A percentile compares a stretch with the other conserved stretches of the same genome.
Conservation (phyloP, 148 eudicot genomes). For the Cornus suecica region DNA sequence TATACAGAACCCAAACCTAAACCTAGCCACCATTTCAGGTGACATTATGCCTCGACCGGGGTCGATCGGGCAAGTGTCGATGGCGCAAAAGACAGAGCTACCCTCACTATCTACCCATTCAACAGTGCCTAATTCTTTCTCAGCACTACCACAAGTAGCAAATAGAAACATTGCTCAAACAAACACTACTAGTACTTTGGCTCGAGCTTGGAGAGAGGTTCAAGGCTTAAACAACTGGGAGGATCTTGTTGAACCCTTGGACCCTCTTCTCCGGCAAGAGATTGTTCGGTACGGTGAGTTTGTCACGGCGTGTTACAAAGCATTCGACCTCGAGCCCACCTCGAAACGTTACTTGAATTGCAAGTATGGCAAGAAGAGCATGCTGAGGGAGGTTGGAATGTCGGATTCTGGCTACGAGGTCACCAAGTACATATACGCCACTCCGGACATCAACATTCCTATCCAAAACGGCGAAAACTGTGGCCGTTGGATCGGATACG, state of each 20-base stretch:
- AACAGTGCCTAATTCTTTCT: background rate
- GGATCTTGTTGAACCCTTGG: constrained; percentile 28
- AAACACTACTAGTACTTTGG: background rate
- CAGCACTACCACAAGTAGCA: background rate
- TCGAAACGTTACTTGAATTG: constrained; percentile 33
- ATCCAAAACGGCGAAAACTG: constrained; percentile 15
- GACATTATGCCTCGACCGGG: background rate
- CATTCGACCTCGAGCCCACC: constrained; percentile 33
- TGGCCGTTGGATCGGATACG: constrained; percentile 39
- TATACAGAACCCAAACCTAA: constrained; percentile 10
- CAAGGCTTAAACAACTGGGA: constrained; percentile 40
- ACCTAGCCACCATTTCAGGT: constrained; percentile 5
- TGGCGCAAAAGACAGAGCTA: constrained; percentile 3
- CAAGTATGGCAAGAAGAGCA: constrained; percentile 29
- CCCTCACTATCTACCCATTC: background rate
- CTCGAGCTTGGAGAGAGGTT: constrained; percentile 30
- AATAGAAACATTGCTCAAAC: background rate
- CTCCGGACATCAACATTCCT: constrained; percentile 25
- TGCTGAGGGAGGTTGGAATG: constrained; percentile 32
- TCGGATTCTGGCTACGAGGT: constrained; percentile 24
- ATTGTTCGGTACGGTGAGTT: constrained; percentile 40
- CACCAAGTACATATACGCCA: constrained; percentile 40
- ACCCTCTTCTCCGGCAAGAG: constrained; percentile 33
- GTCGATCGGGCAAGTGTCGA: background rate
- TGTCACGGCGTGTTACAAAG: constrained; percentile 31